Evolutionary conservation across 2,329 filamentous ascomycete species (phyloP), one percentile per base, ranked within the genome.

Genomic region (Aspergillus quadrilineatus): DNA sequence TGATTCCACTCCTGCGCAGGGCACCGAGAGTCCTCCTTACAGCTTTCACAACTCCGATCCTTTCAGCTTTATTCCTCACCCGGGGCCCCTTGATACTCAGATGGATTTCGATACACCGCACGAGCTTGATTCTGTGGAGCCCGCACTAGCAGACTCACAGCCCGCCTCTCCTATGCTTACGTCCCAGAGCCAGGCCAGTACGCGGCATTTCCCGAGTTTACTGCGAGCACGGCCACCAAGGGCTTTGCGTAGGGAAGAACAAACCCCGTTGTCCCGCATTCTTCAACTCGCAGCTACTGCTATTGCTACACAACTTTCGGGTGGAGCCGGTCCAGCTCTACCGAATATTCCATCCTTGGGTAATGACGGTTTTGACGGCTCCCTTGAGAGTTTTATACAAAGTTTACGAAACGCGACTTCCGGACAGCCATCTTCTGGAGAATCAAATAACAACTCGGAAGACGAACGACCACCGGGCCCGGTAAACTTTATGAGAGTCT

Each of bases 401-500:
- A 85, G 83, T 36, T 73, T 88, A 50, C 83, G 86, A 64, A 83
- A 85, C 61, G 84, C 82, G 29, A 81, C 84, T n/a, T 83, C 82
- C 37, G 77, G 82, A 1, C 77, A 85, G 61, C 69, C 82, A 37
- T 54, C 65, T 28, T 41, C 66, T 34, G 75, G 75, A 29, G 72
- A 75, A 44, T 64, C 68, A 34, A 55, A 69, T 32, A 75, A 68
- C 50, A 59, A 67, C 22, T 62, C 74, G 45, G 66, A 56, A 28
- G 63, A 69, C 29, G 77, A 77, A 28, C 76, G 77, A 37, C 75
- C 76, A 32, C 72, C 80, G 7, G 78, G 81, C 9, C 83, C 85
- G 4, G 76, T 88, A 57, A 88, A 88, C 67, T 88, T 88, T 69
- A 82, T 88, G 70, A 78, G 86, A 55, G 87, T 88, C 71, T 89